Evolutionary conservation across 257 asterid species (phyloP), one percentile per base, ranked within the genome.

Genomic region (Mitragyna speciosa): DNA sequence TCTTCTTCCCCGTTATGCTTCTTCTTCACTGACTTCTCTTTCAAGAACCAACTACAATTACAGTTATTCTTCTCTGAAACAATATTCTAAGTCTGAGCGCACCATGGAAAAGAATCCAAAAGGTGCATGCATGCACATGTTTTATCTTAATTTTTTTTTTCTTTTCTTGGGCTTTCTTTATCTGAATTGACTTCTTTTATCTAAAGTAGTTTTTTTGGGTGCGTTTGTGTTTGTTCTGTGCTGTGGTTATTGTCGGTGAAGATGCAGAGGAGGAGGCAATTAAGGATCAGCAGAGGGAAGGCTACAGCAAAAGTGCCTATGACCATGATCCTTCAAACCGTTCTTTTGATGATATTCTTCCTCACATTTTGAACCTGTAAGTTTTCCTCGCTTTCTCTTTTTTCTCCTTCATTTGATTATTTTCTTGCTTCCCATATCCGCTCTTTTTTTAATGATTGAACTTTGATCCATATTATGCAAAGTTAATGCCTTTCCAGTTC

Each of bases 291-390:
- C 31, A 73, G 61, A 79, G 83, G 65, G 91, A 86, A 88, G 85
- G 86, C 30, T 64, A 45, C 51, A 72, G 68, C 70, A 88, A 85
- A 84, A 88, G 83, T 84, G 70, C 88, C n/a, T 31, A 67, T 74
- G 89, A 22, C 9, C 10, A 88, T 47, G 41, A 82, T 79, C 75
- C 83, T 11, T 69, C 90, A 45, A 81, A 85, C 54, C 30, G 73
- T 22, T 81, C 80, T 20, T 78, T 89, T 12, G 88, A 90, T 67
- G 63, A 82, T 66, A 74, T 94, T 63, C 89, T 92, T 64, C 97
- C 98, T 79, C 97, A 89, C 71, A 85, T 94, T 82, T 89, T 94
- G 79, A 94, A 91, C 56, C 83, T 94, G 97, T 92, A 81, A 85
- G 88, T 81, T 31, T 47, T 70, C 41, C 41, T 36, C 41, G 41